Conservation (phyloP, 164 flowering plant genomes). For the Kalanchoe fedtschenkoi region DNA sequence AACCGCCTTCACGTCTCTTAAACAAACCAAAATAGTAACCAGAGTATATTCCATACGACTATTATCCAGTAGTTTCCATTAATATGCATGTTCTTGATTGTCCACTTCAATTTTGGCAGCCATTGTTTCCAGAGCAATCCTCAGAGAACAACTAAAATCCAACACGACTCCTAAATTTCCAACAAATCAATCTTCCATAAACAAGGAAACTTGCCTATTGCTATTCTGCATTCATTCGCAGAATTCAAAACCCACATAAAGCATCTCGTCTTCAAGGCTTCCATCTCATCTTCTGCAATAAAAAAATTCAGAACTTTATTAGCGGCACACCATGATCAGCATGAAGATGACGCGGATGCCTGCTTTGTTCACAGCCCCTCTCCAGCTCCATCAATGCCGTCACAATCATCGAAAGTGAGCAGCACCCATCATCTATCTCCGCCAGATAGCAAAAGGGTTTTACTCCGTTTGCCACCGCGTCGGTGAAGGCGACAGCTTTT, state of each 20-base stretch:
- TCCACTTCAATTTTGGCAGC: not conserved
- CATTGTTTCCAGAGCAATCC: not conserved
- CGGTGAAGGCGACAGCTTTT: not conserved
- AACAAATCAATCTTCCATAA: not conserved
- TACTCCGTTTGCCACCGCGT: not conserved
- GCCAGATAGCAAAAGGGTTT: conserved; percentile 1
- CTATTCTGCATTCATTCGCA: not conserved
- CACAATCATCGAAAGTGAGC: not conserved
- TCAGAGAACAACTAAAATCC: not conserved
- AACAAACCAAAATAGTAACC: too few relatives aligned
- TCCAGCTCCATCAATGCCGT: conserved; percentile 2
- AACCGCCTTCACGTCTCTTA: too few relatives aligned
- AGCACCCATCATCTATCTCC: not conserved
- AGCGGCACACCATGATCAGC: not conserved
- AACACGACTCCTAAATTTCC: not conserved
- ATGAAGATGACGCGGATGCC: not conserved
- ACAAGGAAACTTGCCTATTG: not conserved
- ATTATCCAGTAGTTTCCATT: too few relatives aligned
- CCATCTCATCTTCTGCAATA: not conserved
- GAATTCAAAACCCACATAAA: not conserved
- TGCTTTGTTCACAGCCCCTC: not conserved
- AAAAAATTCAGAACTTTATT: not conserved
- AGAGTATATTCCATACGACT: too few relatives aligned
- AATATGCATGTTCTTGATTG: too few relatives aligned
- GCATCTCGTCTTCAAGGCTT: not conserved